Conservation (phyloP, 148 eudicot species). For the Nepenthes mirabilis region DNA sequence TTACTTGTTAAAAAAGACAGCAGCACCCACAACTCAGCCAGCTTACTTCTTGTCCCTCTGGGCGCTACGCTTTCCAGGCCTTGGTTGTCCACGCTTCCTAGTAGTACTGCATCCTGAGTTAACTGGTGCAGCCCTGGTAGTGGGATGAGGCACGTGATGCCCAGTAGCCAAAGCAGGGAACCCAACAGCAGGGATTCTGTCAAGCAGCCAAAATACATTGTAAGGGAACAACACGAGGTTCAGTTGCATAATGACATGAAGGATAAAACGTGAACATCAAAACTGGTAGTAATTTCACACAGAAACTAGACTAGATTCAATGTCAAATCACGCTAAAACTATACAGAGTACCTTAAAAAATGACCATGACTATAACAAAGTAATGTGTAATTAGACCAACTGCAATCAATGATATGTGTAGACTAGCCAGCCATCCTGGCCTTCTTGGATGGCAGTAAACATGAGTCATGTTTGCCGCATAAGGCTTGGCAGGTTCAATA, state of each 20-base stretch:
- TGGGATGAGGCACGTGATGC: slow-evolving; percentile 58
- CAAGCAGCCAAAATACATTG: background rate
- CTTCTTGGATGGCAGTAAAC: no score
- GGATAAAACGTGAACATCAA: background rate
- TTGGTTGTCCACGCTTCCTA: slow-evolving; percentile 35
- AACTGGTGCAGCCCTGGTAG: slow-evolving; percentile 26
- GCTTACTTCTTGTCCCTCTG: slow-evolving; percentile 32
- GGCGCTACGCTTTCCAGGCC: slow-evolving; percentile 40
- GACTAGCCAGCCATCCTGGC: no score
- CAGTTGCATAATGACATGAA: no score
- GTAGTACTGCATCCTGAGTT: slow-evolving; percentile 34
- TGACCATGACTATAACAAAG: no score
- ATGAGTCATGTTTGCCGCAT: no score
- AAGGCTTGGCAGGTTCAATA: no score
- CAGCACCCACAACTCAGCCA: slow-evolving; percentile 10
- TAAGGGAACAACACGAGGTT: background rate
- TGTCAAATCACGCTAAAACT: no score
- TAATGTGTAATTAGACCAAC: no score
- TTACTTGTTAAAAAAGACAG: slow-evolving; percentile 36
- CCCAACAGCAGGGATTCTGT: slow-evolving; percentile 99
- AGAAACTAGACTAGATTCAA: background rate
- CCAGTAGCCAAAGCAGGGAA: slow-evolving; percentile 99
- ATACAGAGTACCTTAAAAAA: no score
- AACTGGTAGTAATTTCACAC: background rate
- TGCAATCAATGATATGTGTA: no score